A percentile compares a stretch with the other conserved stretches of the same genome.
These are phyloP conservation scores for Moricandia moricandioides DNA, from an alignment of 345 rosid genomes.

Conservation along the genomic window DNA sequence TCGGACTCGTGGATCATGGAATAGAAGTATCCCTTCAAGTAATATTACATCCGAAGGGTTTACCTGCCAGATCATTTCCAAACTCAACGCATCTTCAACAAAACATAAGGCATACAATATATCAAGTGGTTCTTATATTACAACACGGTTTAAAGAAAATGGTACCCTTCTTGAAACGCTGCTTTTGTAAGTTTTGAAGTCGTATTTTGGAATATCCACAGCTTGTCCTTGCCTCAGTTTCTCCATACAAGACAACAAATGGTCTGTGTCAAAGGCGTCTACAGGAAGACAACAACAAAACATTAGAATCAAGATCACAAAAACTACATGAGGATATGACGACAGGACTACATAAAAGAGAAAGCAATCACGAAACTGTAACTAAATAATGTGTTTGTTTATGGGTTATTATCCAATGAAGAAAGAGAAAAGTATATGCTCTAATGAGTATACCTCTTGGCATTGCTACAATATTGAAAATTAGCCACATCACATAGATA, in stretches of 20 bases:
- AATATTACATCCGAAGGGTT: conserved; percentile 91
- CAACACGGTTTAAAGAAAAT: conserved; percentile 5
- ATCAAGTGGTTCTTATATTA: conserved; percentile 1
- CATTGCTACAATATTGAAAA: neutral
- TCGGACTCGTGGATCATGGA: conserved; percentile 80
- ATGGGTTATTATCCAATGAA: neutral
- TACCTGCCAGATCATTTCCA: conserved; percentile 50
- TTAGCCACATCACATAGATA: conserved; percentile 23
- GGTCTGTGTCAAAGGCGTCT: conserved; percentile 92
- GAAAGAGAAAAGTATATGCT: neutral
- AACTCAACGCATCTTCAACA: conserved; percentile 6
- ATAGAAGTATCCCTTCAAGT: conserved; percentile 83
- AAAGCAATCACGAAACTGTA: conserved; percentile 4
- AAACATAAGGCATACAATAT: neutral
- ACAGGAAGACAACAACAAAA: conserved; percentile 29
- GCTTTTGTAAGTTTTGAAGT: conserved; percentile 77
- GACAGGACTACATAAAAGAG: neutral
- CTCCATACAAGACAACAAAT: conserved; percentile 69
- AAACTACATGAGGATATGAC: neutral
- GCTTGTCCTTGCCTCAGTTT: conserved; percentile 77
- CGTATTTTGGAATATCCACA: conserved; percentile 85
- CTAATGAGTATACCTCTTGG: neutral
- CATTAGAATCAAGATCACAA: conserved; percentile 8
- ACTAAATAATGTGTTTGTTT: neutral
- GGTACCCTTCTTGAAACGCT: conserved; percentile 62